phyloP scores from a whole-genome alignment of 352 stramenopile species.

The Phytophthora ohioensis region DNA sequence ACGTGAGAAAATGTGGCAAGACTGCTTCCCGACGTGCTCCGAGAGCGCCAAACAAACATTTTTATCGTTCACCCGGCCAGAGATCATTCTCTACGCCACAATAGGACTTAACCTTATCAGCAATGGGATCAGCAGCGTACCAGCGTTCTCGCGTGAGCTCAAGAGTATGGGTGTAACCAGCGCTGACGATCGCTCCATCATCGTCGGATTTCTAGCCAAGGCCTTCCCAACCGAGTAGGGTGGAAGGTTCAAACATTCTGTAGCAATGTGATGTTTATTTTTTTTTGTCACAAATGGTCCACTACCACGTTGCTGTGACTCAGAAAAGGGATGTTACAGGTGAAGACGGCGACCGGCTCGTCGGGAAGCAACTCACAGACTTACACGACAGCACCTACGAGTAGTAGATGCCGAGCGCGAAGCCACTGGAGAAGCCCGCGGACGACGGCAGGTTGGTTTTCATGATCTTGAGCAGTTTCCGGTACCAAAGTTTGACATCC shows the following conservation, averaged over 20 bases:
- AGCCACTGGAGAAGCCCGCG: constrained; percentile 77
- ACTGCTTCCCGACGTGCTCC: constrained; percentile 85
- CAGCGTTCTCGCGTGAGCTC: constrained; percentile 83
- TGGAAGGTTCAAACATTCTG: constrained; percentile 10
- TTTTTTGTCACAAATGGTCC: constrained; percentile 28
- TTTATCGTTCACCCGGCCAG: constrained; percentile 75
- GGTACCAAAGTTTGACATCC: constrained; percentile 83
- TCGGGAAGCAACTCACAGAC: background rate
- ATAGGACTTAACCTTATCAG: constrained; percentile 87
- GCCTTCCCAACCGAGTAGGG: constrained; percentile 76
- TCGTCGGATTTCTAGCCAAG: constrained; percentile 79
- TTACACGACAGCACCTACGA: constrained; percentile 38
- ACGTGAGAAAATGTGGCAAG: constrained; percentile 79
- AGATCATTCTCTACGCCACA: constrained; percentile 84
- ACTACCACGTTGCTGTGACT: constrained; percentile 11
- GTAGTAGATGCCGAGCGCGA: constrained; percentile 75
- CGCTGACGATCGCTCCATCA: constrained; percentile 76
- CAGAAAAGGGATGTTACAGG: constrained; percentile 12
- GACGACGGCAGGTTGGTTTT: constrained; percentile 89
- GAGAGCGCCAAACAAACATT: constrained; percentile 76
- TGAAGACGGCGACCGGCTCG: background rate
- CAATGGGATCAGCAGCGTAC: constrained; percentile 85
- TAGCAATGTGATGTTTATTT: constrained; percentile 42
- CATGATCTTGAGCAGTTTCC: constrained; percentile 73
- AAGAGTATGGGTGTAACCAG: constrained; percentile 77